Conservation (phyloP, 805 yeast genomes). For the Candida yuanshanica region DNA sequence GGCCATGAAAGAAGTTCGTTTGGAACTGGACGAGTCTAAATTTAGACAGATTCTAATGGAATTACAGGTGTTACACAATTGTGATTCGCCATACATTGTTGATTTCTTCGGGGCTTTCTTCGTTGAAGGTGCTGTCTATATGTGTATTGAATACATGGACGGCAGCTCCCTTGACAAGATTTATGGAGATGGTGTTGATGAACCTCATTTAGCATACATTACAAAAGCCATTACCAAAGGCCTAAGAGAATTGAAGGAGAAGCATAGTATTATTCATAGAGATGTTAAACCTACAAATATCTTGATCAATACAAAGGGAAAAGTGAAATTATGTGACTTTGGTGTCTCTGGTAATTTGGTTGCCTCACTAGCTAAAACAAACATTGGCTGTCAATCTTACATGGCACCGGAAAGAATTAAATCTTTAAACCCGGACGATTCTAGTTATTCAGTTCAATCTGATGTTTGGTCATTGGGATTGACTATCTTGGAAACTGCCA, state of each 20-base stretch:
- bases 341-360: slow-evolving; percentile 95
- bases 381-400: slow-evolving; percentile 95
- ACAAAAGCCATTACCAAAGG: slow-evolving; percentile 79
- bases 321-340: slow-evolving; percentile 88
- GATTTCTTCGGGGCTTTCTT: slow-evolving; percentile 97
- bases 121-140: slow-evolving; percentile 95
- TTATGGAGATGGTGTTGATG: slow-evolving; percentile 71
- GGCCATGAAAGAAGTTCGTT: slow-evolving; percentile 97
- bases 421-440: slow-evolving; percentile 64
- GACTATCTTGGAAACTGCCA: slow-evolving; percentile 79
- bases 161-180: slow-evolving; percentile 90
- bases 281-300: slow-evolving; percentile 97
- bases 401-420: slow-evolving; percentile 98
- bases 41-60: slow-evolving; percentile 95
- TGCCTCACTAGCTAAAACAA: slow-evolving; percentile 90
- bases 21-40: slow-evolving; percentile 90
- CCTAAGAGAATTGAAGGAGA: slow-evolving; percentile 76
- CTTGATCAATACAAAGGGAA: slow-evolving; percentile 75
- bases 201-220: slow-evolving; percentile 72
- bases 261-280: slow-evolving; percentile 88
- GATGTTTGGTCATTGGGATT: slow-evolving; percentile 95
- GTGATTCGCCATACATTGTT: slow-evolving; percentile 85
- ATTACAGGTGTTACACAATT: slow-evolving; percentile 85
- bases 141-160: slow-evolving; percentile 98
- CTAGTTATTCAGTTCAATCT: slow-evolving; percentile 85